phyloP scores from a whole-genome alignment of 768 basidiomycete species.

The Hygrocybe coccinea region DNA sequence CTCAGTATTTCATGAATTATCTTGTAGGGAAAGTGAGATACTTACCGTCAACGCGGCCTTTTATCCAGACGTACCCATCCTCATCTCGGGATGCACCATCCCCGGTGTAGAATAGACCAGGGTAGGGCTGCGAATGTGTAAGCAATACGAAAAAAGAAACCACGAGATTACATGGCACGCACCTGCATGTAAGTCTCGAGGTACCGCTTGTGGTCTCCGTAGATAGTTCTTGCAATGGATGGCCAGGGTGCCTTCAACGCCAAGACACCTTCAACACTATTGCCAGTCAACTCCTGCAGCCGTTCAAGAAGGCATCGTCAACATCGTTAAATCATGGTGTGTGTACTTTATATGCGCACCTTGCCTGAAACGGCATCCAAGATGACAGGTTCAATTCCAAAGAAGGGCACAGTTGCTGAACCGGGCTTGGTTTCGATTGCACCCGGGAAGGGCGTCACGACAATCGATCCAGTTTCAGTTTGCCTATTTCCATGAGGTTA shows the following conservation, averaged over 20 bases:
- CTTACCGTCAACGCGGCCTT: slow-evolving; percentile 88
- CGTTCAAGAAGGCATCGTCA: background rate
- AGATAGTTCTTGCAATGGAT: slow-evolving; percentile 89
- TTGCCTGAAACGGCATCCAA: slow-evolving; percentile 80
- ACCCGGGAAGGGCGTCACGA: slow-evolving; percentile 93
- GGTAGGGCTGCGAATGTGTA: slow-evolving; percentile 52
- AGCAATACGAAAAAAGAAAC: background rate
- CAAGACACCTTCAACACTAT: slow-evolving; percentile 86
- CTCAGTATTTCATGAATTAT: background rate
- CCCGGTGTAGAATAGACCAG: slow-evolving; percentile 93
- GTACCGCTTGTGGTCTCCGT: slow-evolving; percentile 82
- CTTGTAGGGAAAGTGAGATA: slow-evolving; percentile 5
- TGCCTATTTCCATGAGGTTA: slow-evolving; percentile 49
- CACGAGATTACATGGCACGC: background rate
- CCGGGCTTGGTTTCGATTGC: slow-evolving; percentile 96
- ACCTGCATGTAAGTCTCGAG: slow-evolving; percentile 50
- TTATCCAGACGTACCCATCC: slow-evolving; percentile 98
- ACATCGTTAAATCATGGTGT: background rate
- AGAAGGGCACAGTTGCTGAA: slow-evolving; percentile 96
- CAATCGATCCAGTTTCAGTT: slow-evolving; percentile 96
- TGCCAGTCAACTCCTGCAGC: slow-evolving; percentile 60
- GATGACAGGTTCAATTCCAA: slow-evolving; percentile 85
- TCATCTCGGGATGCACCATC: slow-evolving; percentile 93
- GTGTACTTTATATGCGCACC: slow-evolving; percentile 27
- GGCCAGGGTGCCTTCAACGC: slow-evolving; percentile 89